Base-by-base conservation (phyloP, 1,139 yeast genomes). In the Yamadazyma diddensiae region DNA sequence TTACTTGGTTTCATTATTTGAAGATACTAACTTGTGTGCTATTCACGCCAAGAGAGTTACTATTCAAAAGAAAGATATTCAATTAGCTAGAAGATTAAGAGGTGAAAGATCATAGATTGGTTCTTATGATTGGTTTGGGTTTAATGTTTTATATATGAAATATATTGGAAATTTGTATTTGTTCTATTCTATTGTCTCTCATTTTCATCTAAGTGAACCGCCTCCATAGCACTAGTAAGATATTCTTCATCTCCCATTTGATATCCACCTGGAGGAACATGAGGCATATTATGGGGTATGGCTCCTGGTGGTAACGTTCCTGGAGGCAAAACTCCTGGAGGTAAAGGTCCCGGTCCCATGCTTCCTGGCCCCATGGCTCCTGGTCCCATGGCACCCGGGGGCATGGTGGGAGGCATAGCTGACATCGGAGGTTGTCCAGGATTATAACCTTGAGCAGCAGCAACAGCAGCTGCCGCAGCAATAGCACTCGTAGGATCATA, bases 41-140 rank as follows among this genome's bases (percentile, higher is more conserved):
- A 69, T 69, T 42, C 75, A 69, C 54, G 75, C 75, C 48, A 69
- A 69, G 64, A 68, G 75, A 65, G 75, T 69, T 41, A 69, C 75
- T 37, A 69, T 69, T 43, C 74, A 69, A 53, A 69, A 69, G 73
- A 69, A 69, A 60, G 75, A 69, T 49, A 69, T 69, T 55, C 74
- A 69, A 52, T 67, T 69, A 52, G 75, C 75, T 33, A 67, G 74
- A 65, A 68, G 75, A 64, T 68, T 69, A 55, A 65, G 75, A 59
- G 75, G 75, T 46, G 74, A 69, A 57, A 65, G 74, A 61, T 58
- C 73, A 29, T 67, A 59, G 46, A 43, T 26, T 43, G 26, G 13
- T 29, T 15, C 12, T 29, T 30, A 18, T 11, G 29, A 21, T 24
- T 24, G 29, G 17, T 17, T 24, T 22, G 5, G 25, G 23, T 18